phyloP scores from a whole-genome alignment of 768 basidiomycete species.

The Mycena pura region DNA sequence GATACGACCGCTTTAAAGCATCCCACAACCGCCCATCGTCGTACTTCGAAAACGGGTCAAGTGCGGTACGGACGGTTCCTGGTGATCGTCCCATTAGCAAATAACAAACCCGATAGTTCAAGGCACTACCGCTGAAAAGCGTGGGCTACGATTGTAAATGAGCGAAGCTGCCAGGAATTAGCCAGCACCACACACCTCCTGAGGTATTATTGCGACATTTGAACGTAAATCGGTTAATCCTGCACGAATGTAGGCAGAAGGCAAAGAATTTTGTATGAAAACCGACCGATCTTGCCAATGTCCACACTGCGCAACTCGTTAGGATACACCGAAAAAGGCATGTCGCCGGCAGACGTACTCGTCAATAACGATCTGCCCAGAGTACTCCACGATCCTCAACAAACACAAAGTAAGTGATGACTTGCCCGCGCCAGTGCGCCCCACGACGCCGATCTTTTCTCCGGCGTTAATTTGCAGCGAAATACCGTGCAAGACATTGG shows the following conservation, averaged over 20 bases:
- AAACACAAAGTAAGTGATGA: conserved; percentile 69
- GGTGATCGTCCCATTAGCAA: too few relatives aligned
- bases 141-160: conserved; percentile 46
- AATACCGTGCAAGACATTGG: conserved; percentile 71
- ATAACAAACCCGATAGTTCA: too few relatives aligned
- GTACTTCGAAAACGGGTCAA: conserved; percentile 65
- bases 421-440: conserved; percentile 66
- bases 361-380: conserved; percentile 69
- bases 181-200: conserved; percentile 53
- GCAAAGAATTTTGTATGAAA: background rate
- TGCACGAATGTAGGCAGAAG: background rate
- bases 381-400: conserved; percentile 73
- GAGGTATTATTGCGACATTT: conserved; percentile 71
- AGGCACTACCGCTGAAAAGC: conserved; percentile 65
- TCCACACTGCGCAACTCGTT: conserved; percentile 53
- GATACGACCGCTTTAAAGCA: conserved; percentile 65
- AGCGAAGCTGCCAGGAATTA: background rate
- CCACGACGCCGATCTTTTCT: conserved; percentile 83
- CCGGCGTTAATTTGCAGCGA: conserved; percentile 62
- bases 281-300: conserved; percentile 64
- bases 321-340: too few relatives aligned
- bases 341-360: too few relatives aligned
- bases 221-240: conserved; percentile 62
- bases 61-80: conserved; percentile 16
- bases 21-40: conserved; percentile 74